These are phyloP conservation scores for Diplocarpon rosae DNA, from an alignment of 2,329 filamentous ascomycete genomes.

Conservation along the genomic window DNA sequence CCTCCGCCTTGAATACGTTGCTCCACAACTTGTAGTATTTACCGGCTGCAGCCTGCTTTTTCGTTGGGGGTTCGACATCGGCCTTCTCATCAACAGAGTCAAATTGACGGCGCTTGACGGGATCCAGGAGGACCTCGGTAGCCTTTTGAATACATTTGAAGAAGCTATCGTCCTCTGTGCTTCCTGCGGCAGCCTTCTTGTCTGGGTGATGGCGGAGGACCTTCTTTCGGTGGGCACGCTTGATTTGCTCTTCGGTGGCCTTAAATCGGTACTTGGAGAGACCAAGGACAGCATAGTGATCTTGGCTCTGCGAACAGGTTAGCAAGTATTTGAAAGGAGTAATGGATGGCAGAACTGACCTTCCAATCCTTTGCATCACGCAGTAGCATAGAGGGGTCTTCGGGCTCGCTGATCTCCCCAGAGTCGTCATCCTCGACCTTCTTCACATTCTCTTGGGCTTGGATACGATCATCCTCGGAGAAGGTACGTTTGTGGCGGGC, in stretches of 20 bases:
- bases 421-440: slow-evolving; percentile 87
- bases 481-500: slow-evolving; percentile 96
- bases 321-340: slow-evolving; percentile 1
- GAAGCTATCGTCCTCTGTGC: slow-evolving; percentile 88
- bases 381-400: slow-evolving; percentile 85
- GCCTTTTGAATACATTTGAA: slow-evolving; percentile 99
- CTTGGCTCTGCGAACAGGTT: slow-evolving; percentile 55
- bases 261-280: slow-evolving; percentile 84
- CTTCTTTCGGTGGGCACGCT: slow-evolving; percentile 98
- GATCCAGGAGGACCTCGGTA: slow-evolving; percentile 85
- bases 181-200: slow-evolving; percentile 89
- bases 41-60: slow-evolving; percentile 77
- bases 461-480: slow-evolving; percentile 94
- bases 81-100: slow-evolving; percentile 94
- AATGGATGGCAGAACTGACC: slow-evolving; percentile 39
- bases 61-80: slow-evolving; percentile 81
- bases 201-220: slow-evolving; percentile 97
- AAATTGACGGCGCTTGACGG: slow-evolving; percentile 84
- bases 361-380: slow-evolving; percentile 99
- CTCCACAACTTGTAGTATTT: slow-evolving; percentile 96
- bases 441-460: slow-evolving; percentile 89
- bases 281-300: slow-evolving; percentile 95
- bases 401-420: slow-evolving; percentile 84
- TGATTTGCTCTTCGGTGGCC: slow-evolving; percentile 97
- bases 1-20: slow-evolving; percentile 82